Conservation (phyloP, 2,329 filamentous ascomycete species). For the Magnaporthiopsis rhizophila region DNA sequence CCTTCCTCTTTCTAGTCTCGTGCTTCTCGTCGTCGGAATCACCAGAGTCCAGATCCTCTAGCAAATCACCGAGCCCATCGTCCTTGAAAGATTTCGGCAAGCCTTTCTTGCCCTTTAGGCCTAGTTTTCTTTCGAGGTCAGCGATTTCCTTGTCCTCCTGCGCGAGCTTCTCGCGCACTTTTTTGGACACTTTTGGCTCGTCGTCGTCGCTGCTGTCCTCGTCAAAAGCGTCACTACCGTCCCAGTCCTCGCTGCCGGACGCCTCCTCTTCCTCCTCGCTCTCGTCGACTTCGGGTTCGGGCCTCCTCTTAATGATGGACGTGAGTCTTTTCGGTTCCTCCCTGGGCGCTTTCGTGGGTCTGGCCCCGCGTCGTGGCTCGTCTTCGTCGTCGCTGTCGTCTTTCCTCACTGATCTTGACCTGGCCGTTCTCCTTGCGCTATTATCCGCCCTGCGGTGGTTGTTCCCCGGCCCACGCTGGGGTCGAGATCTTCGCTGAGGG, state of each 20-base stretch:
- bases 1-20: conserved; percentile 54
- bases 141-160: conserved; percentile 86
- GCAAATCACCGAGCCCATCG: conserved; percentile 72
- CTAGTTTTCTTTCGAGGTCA: conserved; percentile 78
- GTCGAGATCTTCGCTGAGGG: background rate
- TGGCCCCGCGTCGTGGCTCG: background rate
- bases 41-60: conserved; percentile 54
- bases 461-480: conserved; percentile 38
- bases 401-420: background rate
- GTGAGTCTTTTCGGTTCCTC: background rate
- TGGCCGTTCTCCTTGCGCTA: conserved; percentile 27
- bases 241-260: conserved; percentile 15
- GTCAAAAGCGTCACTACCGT: conserved; percentile 15
- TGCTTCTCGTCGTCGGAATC: conserved; percentile 38
- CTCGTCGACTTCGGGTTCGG: background rate
- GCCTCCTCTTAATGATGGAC: background rate
- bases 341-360: background rate
- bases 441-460: conserved; percentile 61
- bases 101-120: conserved; percentile 69
- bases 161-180: conserved; percentile 55
- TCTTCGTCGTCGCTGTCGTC: background rate
- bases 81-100: conserved; percentile 67
- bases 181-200: conserved; percentile 20
- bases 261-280: conserved; percentile 17
- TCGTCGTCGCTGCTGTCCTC: conserved; percentile 14